Evolutionary conservation across 306 rosid genomes (phyloP).

Genomic region (Vigna hirtella): DNA sequence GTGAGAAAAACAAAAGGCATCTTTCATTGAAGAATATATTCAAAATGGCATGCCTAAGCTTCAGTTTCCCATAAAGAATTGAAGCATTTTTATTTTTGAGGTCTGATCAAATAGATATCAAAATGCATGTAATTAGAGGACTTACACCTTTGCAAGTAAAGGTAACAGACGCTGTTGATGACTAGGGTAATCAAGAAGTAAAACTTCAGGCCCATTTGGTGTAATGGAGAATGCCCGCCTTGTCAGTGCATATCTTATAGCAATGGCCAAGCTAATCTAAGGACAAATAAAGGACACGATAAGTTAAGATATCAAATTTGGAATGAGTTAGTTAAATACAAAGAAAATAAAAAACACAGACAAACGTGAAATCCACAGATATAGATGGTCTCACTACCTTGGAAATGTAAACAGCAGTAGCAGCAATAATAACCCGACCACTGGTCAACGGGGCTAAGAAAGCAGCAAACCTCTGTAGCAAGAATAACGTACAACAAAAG

Average conservation of each 20-base stretch:
- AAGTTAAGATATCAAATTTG: constrained; percentile 28
- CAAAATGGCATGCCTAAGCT: constrained; percentile 32
- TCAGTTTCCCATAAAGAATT: not conserved
- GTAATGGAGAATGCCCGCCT: constrained; percentile 83
- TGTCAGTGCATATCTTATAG: constrained; percentile 87
- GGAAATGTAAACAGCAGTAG: constrained; percentile 65
- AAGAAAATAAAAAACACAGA: not conserved
- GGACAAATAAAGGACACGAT: constrained; percentile 34
- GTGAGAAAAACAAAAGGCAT: not conserved
- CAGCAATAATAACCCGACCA: constrained; percentile 83
- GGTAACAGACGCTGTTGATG: constrained; percentile 88
- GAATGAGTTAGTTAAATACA: constrained; percentile 20
- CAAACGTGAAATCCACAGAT: constrained; percentile 30
- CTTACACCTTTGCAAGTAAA: constrained; percentile 91
- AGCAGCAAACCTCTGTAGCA: constrained; percentile 87
- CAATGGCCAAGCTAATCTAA: constrained; percentile 83
- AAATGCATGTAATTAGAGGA: constrained; percentile 35
- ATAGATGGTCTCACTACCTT: constrained; percentile 57
- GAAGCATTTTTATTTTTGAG: not conserved
- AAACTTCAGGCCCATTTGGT: constrained; percentile 82
- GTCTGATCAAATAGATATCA: constrained; percentile 25
- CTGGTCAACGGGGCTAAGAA: constrained; percentile 88
- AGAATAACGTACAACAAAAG: constrained; percentile 29
- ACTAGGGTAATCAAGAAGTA: constrained; percentile 90
- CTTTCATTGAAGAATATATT: constrained; percentile 18